These are phyloP conservation scores for Pythium apleroticum DNA, from an alignment of 352 stramenopile species.

Conservation along the genomic window DNA sequence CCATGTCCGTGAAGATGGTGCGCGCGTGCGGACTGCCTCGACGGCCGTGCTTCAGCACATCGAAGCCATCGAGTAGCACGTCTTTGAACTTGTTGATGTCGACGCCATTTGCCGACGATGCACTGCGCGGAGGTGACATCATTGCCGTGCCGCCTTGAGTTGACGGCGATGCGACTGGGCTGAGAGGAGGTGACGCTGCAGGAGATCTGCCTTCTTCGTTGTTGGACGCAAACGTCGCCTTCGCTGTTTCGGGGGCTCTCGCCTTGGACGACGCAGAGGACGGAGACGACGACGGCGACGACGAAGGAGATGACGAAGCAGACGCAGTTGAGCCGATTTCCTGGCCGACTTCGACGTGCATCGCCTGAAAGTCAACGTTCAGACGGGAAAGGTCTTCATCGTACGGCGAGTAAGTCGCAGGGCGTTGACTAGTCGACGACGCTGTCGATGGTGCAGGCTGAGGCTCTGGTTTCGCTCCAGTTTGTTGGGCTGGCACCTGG, in stretches of 20 bases:
- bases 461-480: too few species aligned
- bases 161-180: conserved; percentile 1
- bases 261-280: conserved; percentile 6
- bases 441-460: too few species aligned
- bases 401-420: background rate
- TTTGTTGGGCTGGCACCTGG: too few species aligned
- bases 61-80: conserved; percentile 67
- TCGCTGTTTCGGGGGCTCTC: background rate
- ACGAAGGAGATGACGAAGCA: conserved; percentile 2
- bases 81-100: conserved; percentile 63
- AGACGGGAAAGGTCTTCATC: conserved; percentile 15
- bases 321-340: background rate
- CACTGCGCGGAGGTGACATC: background rate
- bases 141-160: background rate
- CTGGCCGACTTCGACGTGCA: conserved; percentile 12
- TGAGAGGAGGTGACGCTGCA: background rate
- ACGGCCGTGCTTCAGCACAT: conserved; percentile 72
- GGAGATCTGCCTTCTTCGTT: conserved; percentile 10
- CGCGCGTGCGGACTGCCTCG: conserved; percentile 62
- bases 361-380: conserved; percentile 17
- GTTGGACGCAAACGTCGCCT: conserved; percentile 10
- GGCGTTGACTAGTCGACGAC: background rate
- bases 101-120: conserved; percentile 27
- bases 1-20: conserved; percentile 69
- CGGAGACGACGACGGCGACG: conserved; percentile 14